A percentile compares a stretch with the other conserved stretches of the same genome.
Evolutionary conservation across 1,139 yeast genomes (phyloP).

Genomic region (Kodamaea sp.): DNA sequence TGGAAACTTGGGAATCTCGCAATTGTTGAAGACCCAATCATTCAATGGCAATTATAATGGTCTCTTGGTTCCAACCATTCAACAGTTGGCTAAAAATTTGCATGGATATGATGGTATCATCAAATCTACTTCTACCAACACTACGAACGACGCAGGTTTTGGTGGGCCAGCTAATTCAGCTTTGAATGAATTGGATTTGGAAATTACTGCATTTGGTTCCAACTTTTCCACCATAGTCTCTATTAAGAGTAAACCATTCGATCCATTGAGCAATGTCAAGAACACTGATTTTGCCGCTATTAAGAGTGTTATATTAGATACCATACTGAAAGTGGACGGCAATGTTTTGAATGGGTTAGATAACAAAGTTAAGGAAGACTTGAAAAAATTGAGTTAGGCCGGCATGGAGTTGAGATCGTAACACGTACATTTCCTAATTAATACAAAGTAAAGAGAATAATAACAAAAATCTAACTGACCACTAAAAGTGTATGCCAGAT

Average conservation of each 20-base stretch:
- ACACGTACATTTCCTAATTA: background rate
- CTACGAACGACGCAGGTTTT: conserved; percentile 23
- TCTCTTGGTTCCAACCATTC: conserved; percentile 51
- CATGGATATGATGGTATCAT: conserved; percentile 39
- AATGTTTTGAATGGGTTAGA: conserved; percentile 32
- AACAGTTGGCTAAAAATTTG: conserved; percentile 51
- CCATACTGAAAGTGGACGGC: conserved; percentile 31
- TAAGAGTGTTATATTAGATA: conserved; percentile 29
- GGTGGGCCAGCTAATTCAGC: conserved; percentile 13
- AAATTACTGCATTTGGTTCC: conserved; percentile 78
- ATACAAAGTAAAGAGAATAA: background rate
- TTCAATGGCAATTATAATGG: conserved; percentile 39
- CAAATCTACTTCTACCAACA: conserved; percentile 31
- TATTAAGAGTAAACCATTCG: conserved; percentile 60
- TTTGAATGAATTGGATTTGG: conserved; percentile 47
- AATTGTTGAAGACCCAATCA: conserved; percentile 33
- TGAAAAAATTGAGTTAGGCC: conserved; percentile 5
- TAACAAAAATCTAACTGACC: background rate
- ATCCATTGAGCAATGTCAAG: conserved; percentile 58
- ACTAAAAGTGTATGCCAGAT: too few species aligned
- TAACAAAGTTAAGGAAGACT: conserved; percentile 3
- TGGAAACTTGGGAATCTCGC: conserved; percentile 71
- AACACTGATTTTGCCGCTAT: conserved; percentile 38
- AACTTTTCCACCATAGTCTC: conserved; percentile 73
- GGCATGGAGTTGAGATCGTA: background rate